Evolutionary conservation across 75 land plant genomes (phyloP).

Genomic region (Sequoiadendron giganteum): DNA sequence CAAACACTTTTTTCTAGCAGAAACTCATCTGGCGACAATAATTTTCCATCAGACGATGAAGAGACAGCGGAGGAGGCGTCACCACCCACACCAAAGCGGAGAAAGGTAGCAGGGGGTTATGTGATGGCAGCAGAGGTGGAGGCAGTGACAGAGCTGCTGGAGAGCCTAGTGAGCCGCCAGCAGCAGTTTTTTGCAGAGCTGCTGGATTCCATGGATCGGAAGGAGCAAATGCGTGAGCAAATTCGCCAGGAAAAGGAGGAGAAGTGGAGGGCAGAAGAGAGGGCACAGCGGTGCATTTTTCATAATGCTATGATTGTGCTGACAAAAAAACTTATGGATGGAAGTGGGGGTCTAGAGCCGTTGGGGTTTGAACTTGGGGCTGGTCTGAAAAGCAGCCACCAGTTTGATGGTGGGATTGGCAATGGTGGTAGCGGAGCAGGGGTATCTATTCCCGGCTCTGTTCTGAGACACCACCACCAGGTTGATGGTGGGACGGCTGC

Average conservation of each 20-base stretch:
- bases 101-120: conserved; percentile 5
- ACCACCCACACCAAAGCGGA: conserved; percentile 1
- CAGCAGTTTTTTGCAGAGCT: conserved; percentile 21
- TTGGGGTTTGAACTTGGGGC: conserved; percentile 5
- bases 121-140: conserved; percentile 13
- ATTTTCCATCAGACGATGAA: conserved; percentile 3
- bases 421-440: conserved; percentile 31
- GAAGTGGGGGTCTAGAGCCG: neutral
- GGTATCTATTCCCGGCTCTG: conserved; percentile 31
- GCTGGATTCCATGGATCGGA: conserved; percentile 23
- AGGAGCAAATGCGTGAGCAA: conserved; percentile 31
- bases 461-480: conserved; percentile 34
- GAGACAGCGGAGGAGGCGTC: conserved; percentile 13
- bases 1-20: neutral
- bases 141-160: conserved; percentile 21
- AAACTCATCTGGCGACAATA: conserved; percentile 11
- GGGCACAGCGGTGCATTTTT: conserved; percentile 21
- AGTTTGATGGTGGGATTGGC: conserved; percentile 28
- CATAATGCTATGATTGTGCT: conserved; percentile 25
- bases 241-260: conserved; percentile 34
- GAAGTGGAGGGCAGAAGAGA: conserved; percentile 32
- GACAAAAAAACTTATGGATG: conserved; percentile 22
- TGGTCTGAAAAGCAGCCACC: neutral
- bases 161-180: conserved; percentile 19
- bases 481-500: conserved; percentile 27